Evolutionary conservation across 2,329 filamentous ascomycete genomes (phyloP).

Genomic region (Xylaria sp.): DNA sequence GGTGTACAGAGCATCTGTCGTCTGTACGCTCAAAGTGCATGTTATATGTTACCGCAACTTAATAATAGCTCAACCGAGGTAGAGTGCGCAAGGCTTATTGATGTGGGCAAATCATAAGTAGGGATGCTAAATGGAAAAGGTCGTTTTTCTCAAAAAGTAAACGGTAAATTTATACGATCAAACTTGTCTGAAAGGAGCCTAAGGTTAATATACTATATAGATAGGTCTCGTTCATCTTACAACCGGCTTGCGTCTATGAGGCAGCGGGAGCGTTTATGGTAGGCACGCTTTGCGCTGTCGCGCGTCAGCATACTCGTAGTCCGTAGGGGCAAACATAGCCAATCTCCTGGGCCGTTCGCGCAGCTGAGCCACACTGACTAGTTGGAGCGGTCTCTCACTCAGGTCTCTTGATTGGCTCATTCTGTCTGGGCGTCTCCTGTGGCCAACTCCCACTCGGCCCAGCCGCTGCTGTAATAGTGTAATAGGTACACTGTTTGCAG

Average conservation of each 20-base stretch:
- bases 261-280: too few species aligned
- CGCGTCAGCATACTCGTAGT: too few species aligned
- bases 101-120: too few species aligned
- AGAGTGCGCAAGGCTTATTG: too few species aligned
- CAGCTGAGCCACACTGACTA: conserved; percentile 33
- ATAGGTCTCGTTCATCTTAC: too few species aligned
- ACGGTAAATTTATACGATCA: too few species aligned
- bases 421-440: not conserved
- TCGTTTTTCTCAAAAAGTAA: too few species aligned
- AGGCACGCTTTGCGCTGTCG: too few species aligned
- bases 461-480: not conserved
- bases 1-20: not conserved
- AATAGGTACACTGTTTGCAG: not conserved
- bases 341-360: conserved; percentile 5
- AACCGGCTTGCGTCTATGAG: too few species aligned
- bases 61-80: not conserved
- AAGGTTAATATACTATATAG: too few species aligned
- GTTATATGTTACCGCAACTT: not conserved
- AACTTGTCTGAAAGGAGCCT: too few species aligned
- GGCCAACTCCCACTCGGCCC: not conserved
- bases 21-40: not conserved
- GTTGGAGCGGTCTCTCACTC: conserved; percentile 13
- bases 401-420: conserved; percentile 21
- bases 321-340: not conserved
- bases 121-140: too few species aligned